Evolutionary conservation across 2,329 filamentous ascomycete species (phyloP).

Genomic region (Aspergillus pseudoviridinutans): DNA sequence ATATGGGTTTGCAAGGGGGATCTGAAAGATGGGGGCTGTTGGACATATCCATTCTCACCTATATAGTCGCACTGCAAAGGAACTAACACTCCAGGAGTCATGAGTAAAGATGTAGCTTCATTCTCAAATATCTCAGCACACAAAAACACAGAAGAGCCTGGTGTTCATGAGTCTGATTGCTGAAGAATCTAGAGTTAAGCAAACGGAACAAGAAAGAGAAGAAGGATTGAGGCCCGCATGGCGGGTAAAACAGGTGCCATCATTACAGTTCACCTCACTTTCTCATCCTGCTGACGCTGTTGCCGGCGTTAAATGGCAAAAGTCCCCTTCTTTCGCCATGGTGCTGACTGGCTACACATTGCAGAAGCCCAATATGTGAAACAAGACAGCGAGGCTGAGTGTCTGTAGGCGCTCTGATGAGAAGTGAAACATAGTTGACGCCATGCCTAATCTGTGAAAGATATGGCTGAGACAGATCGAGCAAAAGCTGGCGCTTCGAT

Average conservation of each 20-base stretch:
- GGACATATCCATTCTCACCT: conserved; percentile 13
- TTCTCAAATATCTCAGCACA: conserved; percentile 9
- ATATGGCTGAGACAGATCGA: background rate
- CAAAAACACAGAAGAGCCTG: background rate
- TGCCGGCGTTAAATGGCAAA: conserved; percentile 11
- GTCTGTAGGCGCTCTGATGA: conserved; percentile 28
- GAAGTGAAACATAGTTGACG: conserved; percentile 17
- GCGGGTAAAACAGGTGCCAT: conserved; percentile 2
- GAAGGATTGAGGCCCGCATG: conserved; percentile 2
- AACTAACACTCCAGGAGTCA: conserved; percentile 22
- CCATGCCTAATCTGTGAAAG: conserved; percentile 1
- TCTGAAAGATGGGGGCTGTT: background rate
- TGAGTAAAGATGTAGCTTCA: conserved; percentile 19
- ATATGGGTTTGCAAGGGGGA: background rate
- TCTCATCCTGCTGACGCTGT: conserved; percentile 7
- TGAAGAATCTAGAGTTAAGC: background rate
- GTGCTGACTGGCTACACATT: conserved; percentile 11
- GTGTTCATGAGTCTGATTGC: background rate
- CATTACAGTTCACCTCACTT: background rate
- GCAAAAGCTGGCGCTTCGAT: conserved; percentile 10
- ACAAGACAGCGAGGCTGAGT: conserved; percentile 17
- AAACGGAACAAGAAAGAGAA: conserved; percentile 1
- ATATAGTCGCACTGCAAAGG: conserved; percentile 13
- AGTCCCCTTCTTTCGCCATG: conserved; percentile 10
- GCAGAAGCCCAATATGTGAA: conserved; percentile 16